These are phyloP conservation scores for Oemleria cerasiformis DNA, from an alignment of 306 rosid genomes.

Conservation along the genomic window DNA sequence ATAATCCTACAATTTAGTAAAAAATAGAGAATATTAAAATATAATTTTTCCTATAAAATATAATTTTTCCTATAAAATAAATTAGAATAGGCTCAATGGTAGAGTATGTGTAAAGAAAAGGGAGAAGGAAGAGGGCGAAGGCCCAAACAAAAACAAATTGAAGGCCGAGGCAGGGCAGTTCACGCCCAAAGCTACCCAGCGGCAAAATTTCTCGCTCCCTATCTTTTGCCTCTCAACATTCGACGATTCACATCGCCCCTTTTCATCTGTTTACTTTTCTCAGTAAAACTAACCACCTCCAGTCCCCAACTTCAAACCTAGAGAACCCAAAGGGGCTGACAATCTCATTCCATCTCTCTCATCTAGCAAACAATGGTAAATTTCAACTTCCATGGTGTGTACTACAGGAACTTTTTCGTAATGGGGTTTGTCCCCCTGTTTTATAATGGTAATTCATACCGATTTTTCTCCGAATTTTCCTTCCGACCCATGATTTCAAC, in stretches of 20 bases:
- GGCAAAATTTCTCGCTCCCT: background rate
- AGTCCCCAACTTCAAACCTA: background rate
- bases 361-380: constrained; percentile 4
- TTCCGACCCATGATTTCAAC: background rate
- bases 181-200: background rate
- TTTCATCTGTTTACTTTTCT: background rate
- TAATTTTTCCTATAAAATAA: no score
- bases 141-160: background rate
- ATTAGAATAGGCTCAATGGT: no score
- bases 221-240: background rate
- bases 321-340: background rate
- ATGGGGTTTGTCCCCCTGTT: background rate
- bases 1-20: no score
- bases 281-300: background rate
- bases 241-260: background rate
- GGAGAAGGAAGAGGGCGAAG: background rate
- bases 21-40: no score
- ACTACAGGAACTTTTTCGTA: background rate
- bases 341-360: background rate
- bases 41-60: no score
- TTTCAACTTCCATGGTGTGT: background rate
- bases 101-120: background rate
- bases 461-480: background rate
- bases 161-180: background rate
- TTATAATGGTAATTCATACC: background rate